A percentile compares a stretch with the other conserved stretches of the same genome.
Evolutionary conservation across 352 stramenopile genomes (phyloP).

Genomic region (Phytophthora syringae): DNA sequence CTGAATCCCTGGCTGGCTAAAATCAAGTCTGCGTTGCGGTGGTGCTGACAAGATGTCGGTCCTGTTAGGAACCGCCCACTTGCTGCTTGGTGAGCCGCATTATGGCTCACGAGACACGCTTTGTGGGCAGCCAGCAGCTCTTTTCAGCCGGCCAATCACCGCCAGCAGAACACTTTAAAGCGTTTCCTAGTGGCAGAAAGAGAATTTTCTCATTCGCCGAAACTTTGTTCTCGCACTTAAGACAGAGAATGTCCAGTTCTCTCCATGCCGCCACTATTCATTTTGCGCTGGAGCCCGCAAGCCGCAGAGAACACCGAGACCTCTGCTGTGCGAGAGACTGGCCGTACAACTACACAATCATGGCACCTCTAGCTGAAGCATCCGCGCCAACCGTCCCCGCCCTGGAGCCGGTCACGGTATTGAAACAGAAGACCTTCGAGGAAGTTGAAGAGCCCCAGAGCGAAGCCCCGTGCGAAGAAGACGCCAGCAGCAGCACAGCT

Average conservation of each 20-base stretch:
- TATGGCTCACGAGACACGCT: conserved; percentile 22
- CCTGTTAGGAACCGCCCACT: no score
- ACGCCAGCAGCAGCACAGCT: background rate
- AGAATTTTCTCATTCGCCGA: conserved; percentile 13
- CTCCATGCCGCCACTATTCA: conserved; percentile 22
- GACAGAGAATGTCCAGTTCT: conserved; percentile 24
- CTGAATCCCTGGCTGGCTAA: conserved; percentile 25
- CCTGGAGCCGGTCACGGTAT: conserved; percentile 21
- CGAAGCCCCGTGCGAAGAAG: conserved; percentile 34
- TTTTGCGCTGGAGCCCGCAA: conserved; percentile 33
- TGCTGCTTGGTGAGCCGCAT: conserved; percentile 3
- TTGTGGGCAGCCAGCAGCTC: conserved; percentile 12
- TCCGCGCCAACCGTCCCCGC: background rate
- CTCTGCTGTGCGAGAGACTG: conserved; percentile 25
- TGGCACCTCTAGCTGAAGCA: conserved; percentile 44
- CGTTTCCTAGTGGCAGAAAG: conserved; percentile 22
- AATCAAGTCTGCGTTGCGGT: no score
- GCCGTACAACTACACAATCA: conserved; percentile 31
- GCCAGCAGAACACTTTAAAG: background rate
- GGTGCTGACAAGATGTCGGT: background rate
- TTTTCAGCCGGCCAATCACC: conserved; percentile 1
- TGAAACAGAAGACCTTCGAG: conserved; percentile 32
- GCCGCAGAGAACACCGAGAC: conserved; percentile 1
- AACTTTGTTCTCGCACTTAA: background rate
- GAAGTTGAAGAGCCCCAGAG: conserved; percentile 25